Conservation (phyloP, 768 basidiomycete species). For the Paxillus involutus region DNA sequence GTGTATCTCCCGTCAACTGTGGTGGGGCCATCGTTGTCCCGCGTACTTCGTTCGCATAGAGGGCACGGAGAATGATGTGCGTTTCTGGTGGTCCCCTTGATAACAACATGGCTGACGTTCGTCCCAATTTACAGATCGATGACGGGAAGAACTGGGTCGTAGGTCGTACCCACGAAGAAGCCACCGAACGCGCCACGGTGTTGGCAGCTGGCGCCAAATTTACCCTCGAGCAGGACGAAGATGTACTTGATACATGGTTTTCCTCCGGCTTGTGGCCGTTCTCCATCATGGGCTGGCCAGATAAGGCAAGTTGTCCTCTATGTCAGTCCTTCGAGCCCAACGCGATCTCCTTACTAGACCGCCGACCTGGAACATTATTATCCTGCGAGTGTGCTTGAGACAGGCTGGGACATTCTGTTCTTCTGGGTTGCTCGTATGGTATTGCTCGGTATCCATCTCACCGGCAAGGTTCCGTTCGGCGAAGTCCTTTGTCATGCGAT, state of each 20-base stretch:
- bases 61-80: conserved; percentile 66
- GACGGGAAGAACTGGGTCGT: conserved; percentile 91
- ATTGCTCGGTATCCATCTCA: conserved; percentile 85
- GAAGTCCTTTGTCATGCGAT: conserved; percentile 98
- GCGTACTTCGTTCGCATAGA: conserved; percentile 91
- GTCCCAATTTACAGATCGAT: conserved; percentile 39
- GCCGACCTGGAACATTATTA: conserved; percentile 79
- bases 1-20: conserved; percentile 98
- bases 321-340: neutral
- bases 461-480: conserved; percentile 88
- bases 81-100: conserved; percentile 15
- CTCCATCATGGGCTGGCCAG: conserved; percentile 97
- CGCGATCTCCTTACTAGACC: conserved; percentile 48
- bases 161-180: conserved; percentile 76
- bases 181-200: conserved; percentile 67
- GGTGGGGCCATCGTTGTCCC: conserved; percentile 98
- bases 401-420: conserved; percentile 99
- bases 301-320: conserved; percentile 54
- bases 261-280: conserved; percentile 97
- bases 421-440: conserved; percentile 99
- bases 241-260: conserved; percentile 99
- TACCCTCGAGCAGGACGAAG: conserved; percentile 87
- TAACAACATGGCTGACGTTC: neutral
- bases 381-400: conserved; percentile 89
- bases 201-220: conserved; percentile 70